phyloP scores from a whole-genome alignment of 805 yeast genomes.

The Candida rishiriensis region DNA sequence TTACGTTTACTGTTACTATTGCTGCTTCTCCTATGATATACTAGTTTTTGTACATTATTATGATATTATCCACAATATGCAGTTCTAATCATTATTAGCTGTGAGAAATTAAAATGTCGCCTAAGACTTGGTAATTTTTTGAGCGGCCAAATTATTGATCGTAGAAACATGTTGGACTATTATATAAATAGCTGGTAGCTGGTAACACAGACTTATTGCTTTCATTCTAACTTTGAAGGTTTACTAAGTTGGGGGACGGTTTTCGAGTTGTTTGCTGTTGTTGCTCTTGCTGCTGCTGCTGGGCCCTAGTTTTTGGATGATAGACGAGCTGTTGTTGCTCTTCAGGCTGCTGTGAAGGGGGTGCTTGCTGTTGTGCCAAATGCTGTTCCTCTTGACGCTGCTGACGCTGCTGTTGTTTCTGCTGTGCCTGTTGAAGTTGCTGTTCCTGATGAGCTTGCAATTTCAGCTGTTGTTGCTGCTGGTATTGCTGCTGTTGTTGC shows the following conservation, averaged over 20 bases:
- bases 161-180: background rate
- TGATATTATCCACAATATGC: background rate
- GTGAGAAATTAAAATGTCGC: too few species aligned
- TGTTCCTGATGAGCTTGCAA: too few species aligned
- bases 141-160: too few species aligned
- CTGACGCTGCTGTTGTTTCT: conserved; percentile 7
- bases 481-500: background rate
- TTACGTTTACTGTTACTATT: too few species aligned
- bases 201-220: too few species aligned
- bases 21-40: too few species aligned
- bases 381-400: conserved; percentile 1
- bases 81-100: background rate
- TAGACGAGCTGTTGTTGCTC: conserved; percentile 1
- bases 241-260: conserved; percentile 18
- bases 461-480: background rate
- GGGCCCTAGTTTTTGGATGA: conserved; percentile 30
- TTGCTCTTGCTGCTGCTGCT: conserved; percentile 29
- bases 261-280: conserved; percentile 21
- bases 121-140: too few species aligned
- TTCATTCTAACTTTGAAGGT: conserved; percentile 12
- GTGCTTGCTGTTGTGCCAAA: conserved; percentile 1
- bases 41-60: too few species aligned
- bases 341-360: conserved; percentile 1
- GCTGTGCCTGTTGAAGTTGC: background rate
- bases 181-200: too few species aligned